Conservation (phyloP, 2,329 filamentous ascomycete genomes). For the Sporothrix luriei region DNA sequence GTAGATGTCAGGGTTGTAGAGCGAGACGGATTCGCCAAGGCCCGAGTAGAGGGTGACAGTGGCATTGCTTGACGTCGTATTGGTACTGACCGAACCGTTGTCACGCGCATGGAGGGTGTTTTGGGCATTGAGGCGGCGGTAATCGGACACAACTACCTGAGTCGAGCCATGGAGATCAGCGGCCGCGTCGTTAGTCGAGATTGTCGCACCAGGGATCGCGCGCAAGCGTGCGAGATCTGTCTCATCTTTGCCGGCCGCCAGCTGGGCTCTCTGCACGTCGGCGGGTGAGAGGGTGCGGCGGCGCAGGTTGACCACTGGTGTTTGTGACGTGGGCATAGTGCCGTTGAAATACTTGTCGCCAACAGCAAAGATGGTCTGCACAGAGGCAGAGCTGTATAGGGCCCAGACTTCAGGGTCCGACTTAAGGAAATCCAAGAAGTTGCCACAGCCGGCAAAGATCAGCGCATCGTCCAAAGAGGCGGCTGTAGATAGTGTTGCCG, state of each 20-base stretch:
- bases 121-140: slow-evolving; percentile 23
- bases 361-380: slow-evolving; percentile 32
- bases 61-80: slow-evolving; percentile 25
- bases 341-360: slow-evolving; percentile 32
- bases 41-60: slow-evolving; percentile 34
- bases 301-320: slow-evolving; percentile 11
- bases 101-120: slow-evolving; percentile 4
- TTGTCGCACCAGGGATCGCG: slow-evolving; percentile 29
- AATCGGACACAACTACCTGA: slow-evolving; percentile 33
- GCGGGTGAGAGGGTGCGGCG: slow-evolving; percentile 28
- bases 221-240: slow-evolving; percentile 30
- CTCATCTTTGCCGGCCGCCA: slow-evolving; percentile 30
- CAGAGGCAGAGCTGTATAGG: slow-evolving; percentile 30
- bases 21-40: slow-evolving; percentile 30
- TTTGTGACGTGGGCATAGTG: slow-evolving; percentile 16
- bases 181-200: slow-evolving; percentile 30
- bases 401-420: slow-evolving; percentile 31
- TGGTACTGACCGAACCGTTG: slow-evolving; percentile 28
- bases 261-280: slow-evolving; percentile 33
- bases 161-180: slow-evolving; percentile 30
- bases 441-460: slow-evolving; percentile 31
- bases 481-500: slow-evolving; percentile 22
- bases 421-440: slow-evolving; percentile 32
- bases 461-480: slow-evolving; percentile 33
- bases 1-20: slow-evolving; percentile 33